Evolutionary conservation across 2,329 filamentous ascomycete species (phyloP).

Genomic region (Epichloe typhina): DNA sequence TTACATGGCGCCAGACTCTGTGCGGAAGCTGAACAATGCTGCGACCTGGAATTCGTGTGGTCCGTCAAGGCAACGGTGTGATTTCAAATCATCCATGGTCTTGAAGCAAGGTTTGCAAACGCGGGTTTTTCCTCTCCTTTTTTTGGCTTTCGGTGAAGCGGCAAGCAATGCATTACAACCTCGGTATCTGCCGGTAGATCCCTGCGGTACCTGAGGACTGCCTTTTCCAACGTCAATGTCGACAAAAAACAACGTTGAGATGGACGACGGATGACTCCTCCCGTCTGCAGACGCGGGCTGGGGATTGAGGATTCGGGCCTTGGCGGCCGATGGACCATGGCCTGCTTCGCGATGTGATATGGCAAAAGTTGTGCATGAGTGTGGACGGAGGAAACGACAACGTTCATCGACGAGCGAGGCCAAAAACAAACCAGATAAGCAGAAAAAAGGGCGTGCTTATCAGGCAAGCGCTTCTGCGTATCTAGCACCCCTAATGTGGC

Average conservation of each 20-base stretch:
- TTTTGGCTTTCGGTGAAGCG: no score
- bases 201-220: no score
- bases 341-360: not conserved
- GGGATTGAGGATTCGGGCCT: not conserved
- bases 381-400: not conserved
- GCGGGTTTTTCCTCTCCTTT: not conserved
- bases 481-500: no score
- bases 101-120: no score
- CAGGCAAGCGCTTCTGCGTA: no score
- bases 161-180: no score
- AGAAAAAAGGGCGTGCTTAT: no score
- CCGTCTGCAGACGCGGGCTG: not conserved
- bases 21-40: not conserved
- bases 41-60: not conserved
- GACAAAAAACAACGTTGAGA: not conserved
- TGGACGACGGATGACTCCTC: not conserved
- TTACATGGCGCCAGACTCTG: not conserved
- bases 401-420: not conserved
- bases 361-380: not conserved
- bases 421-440: no score
- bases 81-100: not conserved
- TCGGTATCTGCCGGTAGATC: no score
- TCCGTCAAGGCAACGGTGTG: not conserved
- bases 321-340: conserved; percentile 2
- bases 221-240: not conserved